Evolutionary conservation across 2,329 filamentous ascomycete genomes (phyloP), one percentile per base, ranked within the genome.

Genomic region (Diaporthe batatas): DNA sequence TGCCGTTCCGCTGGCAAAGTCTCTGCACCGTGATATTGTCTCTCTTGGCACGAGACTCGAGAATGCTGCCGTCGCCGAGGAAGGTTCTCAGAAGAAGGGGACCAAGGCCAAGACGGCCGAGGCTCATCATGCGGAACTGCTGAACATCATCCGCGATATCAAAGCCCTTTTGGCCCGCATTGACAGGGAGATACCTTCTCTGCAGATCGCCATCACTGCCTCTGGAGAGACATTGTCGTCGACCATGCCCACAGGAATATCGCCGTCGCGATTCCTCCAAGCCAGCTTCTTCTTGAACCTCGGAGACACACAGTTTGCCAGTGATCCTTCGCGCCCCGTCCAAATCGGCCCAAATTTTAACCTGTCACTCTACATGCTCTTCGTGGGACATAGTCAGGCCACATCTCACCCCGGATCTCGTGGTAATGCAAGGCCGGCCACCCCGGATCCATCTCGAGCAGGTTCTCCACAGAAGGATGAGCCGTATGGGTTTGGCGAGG

Each of bases 321-420:
- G 91, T 75, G 86, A 90, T 53, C 89, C 91, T 7, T 87, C 84
- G 0, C 83, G 85, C 12, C 88, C 92, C 0, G 91, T 94, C 58
- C 95, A 98, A 79, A 93, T 98, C 73, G 96, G 96, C 0, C 95
- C 96, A 0, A 90, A 91, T 0, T 98, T 98, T 78, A 92, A 90
- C 0, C 82, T 98, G 10, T 97, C 95, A 0, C 84, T 98, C 76
- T 99, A 98, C 82, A 98, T 98, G 95, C 88, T 98, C 0, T 99
- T 98, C 78, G 87, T 92, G 2, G 93, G 94, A 1, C 95, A 98
- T 81, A 85, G 73, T 12, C 70, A 77, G 3, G 86, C 78, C 21
- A 25, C 71, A 23, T 25, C 47, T 29, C 36, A 36, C 39, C 44
- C 42, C 25, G 34, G 42, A n/a, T 54, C 34, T 7, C 34, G 72